Percentiles rank a stretch among this genome's conserved stretches.
phyloP scores from a whole-genome alignment of 306 rosid species.

The Mimosa pudica region DNA sequence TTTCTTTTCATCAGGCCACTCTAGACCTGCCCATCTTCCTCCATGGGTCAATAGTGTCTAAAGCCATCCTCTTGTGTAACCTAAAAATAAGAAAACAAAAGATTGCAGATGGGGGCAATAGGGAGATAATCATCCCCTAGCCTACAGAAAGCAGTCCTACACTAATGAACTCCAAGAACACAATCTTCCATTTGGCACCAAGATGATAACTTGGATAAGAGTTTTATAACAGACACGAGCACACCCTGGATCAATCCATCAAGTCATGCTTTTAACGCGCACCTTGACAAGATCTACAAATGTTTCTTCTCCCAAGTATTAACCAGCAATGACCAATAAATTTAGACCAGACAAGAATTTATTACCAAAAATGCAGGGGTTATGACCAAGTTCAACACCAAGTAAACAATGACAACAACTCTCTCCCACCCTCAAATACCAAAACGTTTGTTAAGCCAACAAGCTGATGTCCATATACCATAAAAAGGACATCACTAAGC shows the following conservation, averaged over 20 bases:
- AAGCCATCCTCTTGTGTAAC: neutral
- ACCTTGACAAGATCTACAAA: neutral
- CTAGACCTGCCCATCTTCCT: neutral
- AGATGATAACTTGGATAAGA: neutral
- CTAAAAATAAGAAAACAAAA: too few relatives aligned
- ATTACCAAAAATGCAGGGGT: neutral
- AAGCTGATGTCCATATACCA: neutral
- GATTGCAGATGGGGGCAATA: neutral
- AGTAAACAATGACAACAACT: slow-evolving; percentile 33
- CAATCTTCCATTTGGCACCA: neutral
- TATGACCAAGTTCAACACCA: slow-evolving; percentile 20
- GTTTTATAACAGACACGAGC: neutral
- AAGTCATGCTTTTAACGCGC: neutral
- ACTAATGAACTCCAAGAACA: neutral
- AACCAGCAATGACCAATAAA: neutral
- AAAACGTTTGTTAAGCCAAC: slow-evolving; percentile 11
- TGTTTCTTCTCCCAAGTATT: neutral
- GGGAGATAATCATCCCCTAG: neutral
- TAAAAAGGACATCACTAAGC: slow-evolving; percentile 26
- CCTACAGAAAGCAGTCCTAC: neutral
- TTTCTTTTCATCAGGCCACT: neutral
- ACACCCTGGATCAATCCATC: neutral
- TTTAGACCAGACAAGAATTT: slow-evolving; percentile 6
- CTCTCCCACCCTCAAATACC: slow-evolving; percentile 21
- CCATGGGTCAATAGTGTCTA: neutral